Base-by-base conservation (phyloP, 352 stramenopile genomes). In the Phytophthora cryptogea region DNA sequence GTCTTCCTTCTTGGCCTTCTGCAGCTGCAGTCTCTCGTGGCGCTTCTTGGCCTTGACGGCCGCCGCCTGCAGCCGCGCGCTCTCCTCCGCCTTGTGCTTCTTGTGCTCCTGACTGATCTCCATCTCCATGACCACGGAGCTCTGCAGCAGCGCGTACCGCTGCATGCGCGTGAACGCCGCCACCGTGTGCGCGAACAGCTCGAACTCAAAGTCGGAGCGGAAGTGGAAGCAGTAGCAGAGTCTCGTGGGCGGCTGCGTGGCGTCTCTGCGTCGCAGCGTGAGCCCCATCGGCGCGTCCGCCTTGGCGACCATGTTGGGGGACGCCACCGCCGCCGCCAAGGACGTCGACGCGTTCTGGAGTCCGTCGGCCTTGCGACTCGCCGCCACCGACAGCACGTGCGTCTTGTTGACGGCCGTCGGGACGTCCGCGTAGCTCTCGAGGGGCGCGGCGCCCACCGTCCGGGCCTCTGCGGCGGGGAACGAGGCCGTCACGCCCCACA, bases 161-260 rank as follows among this genome's bases (percentile, higher is more conserved):
- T 86, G 75, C 42, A 80, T 68, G 9, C 67, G 67, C 14, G 42
- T 56, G 30, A 70, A 80, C 0, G 78, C 77, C 3, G 57, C 31
- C 4, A 79, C 27, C 0, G 69, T 73, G 30, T 47, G 58, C 17
- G 65, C 75, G 61, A 90, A 88, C 27, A 88, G 46, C 6, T 79
- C 63, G 53, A 68, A 89, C 58, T 90, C 81, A 44, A 74, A 65
- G 26, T 73, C 49, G 28, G 76, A 76, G 40, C 75, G 70, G 47
- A 90, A 89, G 59, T 83, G 68, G 65, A 90, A 90, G 66, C 76
- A 88, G 55, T 71, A 89, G 72, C 81, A 90, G 30, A 79, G 41
- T 35, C 65, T 59, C 11, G 20, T 57, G 7, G 59, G 42, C 26
- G 44, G 32, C 17, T 46, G 20, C 6, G 31, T 20, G 5, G 10